Evolutionary conservation across 2,329 filamentous ascomycete genomes (phyloP).

Genomic region (Colletotrichum spaethianum): DNA sequence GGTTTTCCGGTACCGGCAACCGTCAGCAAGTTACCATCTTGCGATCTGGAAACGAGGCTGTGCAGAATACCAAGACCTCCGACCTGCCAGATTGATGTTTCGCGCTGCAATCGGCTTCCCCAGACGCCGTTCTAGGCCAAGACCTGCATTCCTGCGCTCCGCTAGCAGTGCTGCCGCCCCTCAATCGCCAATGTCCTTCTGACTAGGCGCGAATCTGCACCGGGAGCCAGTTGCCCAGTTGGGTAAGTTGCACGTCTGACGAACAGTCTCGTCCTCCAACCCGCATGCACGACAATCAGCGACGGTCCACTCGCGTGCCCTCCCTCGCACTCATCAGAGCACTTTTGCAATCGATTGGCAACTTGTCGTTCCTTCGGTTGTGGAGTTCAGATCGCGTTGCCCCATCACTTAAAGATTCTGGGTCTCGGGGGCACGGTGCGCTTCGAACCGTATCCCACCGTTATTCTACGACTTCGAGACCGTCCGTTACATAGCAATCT

Average conservation of each 20-base stretch:
- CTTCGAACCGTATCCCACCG: slow-evolving; percentile 1
- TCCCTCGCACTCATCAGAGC: neutral
- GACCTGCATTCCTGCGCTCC: slow-evolving; percentile 35
- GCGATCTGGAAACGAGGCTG: slow-evolving; percentile 37
- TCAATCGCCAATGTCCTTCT: slow-evolving; percentile 13
- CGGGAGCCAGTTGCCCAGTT: slow-evolving; percentile 18
- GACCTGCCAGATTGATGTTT: slow-evolving; percentile 41
- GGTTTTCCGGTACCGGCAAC: neutral
- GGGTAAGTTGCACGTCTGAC: slow-evolving; percentile 6
- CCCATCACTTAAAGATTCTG: neutral
- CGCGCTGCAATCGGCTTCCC: slow-evolving; percentile 39
- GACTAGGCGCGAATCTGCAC: slow-evolving; percentile 12
- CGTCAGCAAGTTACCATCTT: slow-evolving; percentile 26
- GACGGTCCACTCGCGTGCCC: slow-evolving; percentile 6
- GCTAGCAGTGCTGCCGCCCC: slow-evolving; percentile 15
- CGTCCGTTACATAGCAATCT: too few relatives aligned
- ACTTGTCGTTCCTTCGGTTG: neutral
- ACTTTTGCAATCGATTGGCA: slow-evolving; percentile 2
- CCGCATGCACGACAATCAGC: slow-evolving; percentile 5
- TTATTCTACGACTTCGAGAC: slow-evolving; percentile 21
- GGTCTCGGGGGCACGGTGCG: neutral
- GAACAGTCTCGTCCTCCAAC: slow-evolving; percentile 3
- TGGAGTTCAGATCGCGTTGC: neutral
- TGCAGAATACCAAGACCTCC: slow-evolving; percentile 40
- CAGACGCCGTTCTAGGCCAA: slow-evolving; percentile 37